These are phyloP conservation scores for Aspergillus felis DNA, from an alignment of 2,329 filamentous ascomycete species.

Conservation along the genomic window DNA sequence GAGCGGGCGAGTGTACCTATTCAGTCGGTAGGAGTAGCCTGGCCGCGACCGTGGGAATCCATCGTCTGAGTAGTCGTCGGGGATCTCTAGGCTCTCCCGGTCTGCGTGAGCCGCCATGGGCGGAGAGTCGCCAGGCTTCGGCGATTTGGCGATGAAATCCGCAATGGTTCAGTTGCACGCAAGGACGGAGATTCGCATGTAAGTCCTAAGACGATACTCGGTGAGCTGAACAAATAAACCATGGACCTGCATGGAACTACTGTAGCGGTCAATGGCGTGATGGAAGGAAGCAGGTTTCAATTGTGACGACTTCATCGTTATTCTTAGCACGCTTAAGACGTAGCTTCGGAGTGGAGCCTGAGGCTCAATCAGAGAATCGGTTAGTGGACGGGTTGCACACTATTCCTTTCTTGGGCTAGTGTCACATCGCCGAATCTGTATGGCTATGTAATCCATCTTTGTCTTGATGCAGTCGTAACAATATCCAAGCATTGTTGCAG, in stretches of 20 bases:
- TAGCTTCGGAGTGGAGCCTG: background rate
- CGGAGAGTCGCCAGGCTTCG: background rate
- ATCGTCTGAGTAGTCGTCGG: slow-evolving; percentile 29
- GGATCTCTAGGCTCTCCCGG: slow-evolving; percentile 28
- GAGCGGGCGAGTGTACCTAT: slow-evolving; percentile 27
- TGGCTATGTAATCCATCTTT: background rate
- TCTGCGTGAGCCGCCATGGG: slow-evolving; percentile 8
- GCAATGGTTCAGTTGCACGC: background rate
- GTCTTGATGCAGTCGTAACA: no score
- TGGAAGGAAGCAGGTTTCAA: background rate
- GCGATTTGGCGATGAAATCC: background rate
- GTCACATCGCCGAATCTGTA: background rate
- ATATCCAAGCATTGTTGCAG: background rate
- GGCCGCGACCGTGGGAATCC: slow-evolving; percentile 11
- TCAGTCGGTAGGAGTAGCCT: slow-evolving; percentile 9
- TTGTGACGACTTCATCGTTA: background rate
- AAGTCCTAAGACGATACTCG: background rate
- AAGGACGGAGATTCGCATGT: background rate
- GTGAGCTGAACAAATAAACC: background rate
- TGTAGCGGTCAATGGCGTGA: background rate
- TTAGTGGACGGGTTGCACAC: background rate
- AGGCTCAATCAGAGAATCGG: background rate
- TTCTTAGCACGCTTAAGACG: background rate
- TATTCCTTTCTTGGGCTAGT: background rate
- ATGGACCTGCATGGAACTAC: background rate